A percentile compares a stretch with the other conserved stretches of the same genome.
These are phyloP conservation scores for Suillus bovinus DNA, from an alignment of 768 basidiomycete species.

Conservation along the genomic window DNA sequence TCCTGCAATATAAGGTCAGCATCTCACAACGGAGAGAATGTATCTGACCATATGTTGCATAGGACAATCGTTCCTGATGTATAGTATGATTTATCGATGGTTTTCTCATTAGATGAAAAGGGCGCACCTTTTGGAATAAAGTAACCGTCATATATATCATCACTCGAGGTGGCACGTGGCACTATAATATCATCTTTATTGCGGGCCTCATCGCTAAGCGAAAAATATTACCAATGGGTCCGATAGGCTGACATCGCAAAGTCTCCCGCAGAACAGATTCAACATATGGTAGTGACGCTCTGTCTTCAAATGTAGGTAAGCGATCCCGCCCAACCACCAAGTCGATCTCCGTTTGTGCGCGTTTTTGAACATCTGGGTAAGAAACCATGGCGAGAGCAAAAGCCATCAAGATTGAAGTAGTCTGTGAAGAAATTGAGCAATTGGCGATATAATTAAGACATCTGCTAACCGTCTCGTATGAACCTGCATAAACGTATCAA, in stretches of 20 bases:
- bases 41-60: conserved; percentile 4
- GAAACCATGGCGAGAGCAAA: conserved; percentile 11
- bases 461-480: conserved; percentile 22
- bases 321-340: background rate
- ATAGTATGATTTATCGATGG: background rate
- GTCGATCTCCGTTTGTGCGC: conserved; percentile 22
- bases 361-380: conserved; percentile 16
- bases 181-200: background rate
- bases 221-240: background rate
- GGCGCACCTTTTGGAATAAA: conserved; percentile 26
- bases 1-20: background rate
- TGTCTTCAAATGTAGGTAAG: background rate
- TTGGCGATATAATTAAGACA: background rate
- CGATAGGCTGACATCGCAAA: background rate
- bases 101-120: background rate
- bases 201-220: too few species aligned
- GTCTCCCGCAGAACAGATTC: conserved; percentile 3
- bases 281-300: conserved; percentile 2
- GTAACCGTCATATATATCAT: conserved; percentile 41
- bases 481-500: conserved; percentile 12
- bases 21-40: background rate
- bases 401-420: conserved; percentile 11
- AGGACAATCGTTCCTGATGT: conserved; percentile 4
- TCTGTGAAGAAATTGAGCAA: conserved; percentile 7
- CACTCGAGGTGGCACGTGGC: conserved; percentile 13